Base-by-base conservation (phyloP, 1,139 yeast species). In the Yamadazyma epiphylla region DNA sequence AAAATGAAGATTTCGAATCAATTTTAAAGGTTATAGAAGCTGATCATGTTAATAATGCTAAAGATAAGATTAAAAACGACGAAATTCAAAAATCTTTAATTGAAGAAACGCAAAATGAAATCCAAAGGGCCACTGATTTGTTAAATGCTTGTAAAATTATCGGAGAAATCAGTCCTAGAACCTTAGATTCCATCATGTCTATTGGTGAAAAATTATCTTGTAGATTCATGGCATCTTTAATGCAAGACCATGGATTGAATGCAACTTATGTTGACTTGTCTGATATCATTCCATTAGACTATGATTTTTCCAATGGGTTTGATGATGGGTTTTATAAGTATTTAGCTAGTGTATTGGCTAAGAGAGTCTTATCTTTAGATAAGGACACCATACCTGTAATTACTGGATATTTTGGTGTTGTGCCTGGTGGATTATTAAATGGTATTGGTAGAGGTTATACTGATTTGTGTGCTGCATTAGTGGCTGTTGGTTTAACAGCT, bases 361-460 rank as follows among this genome's bases (percentile, higher is more conserved):
- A 64, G 20, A 73, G 67, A 39, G 67, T 87, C 11, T 47, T 60
- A 24, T 58, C 56, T 13, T 60, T 74, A 25, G 72, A 70, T 12
- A 51, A 57, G 1, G 72, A 61, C 31, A 62, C 59, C n/a, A 77
- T 87, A 20, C 98, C 98, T 1, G 96, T 91, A 2, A 71, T 91
- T 34, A 91, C 98, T 15, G 98, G 98, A 2, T 91, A 86, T 57
- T 91, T 91, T 51, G 98, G 98, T 17, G 68, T 78, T 22, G 87
- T 91, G 10, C 97, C 97, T 16, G 96, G 96, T 41, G 97, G 98
- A 12, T 66, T 91, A 35, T 66, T 91, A 43, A 84, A 83, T 48
- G 88, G 94, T 33, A 94, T 91, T 37, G 98, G 98, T 25, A 78
- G 98, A 54, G 98, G 98, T 16, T 91, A 91, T 58, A 91, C 98